phyloP scores from a whole-genome alignment of 2,329 filamentous ascomycete species.

The Penicillium crustosum region DNA sequence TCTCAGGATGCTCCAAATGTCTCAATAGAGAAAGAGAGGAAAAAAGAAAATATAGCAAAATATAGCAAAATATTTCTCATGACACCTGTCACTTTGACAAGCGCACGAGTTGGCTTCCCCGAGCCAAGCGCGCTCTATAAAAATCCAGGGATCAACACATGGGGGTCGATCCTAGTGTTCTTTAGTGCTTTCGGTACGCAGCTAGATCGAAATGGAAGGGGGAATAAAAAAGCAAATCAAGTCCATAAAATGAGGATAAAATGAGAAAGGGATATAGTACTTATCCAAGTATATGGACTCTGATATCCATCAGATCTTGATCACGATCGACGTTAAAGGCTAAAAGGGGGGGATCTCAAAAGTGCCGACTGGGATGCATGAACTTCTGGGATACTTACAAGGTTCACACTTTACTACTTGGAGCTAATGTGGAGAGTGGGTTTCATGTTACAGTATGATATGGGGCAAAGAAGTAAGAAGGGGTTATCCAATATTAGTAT shows the following conservation, averaged over 20 bases:
- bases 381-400: constrained; percentile 15
- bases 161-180: constrained; percentile 13
- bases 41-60: constrained; percentile 1
- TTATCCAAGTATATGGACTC: not conserved
- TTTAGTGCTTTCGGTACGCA: constrained; percentile 18
- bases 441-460: constrained; percentile 7
- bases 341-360: constrained; percentile 9
- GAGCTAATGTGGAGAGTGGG: constrained; percentile 1
- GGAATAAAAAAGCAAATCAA: constrained; percentile 19
- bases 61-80: not conserved
- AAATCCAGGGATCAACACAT: constrained; percentile 19
- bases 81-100: constrained; percentile 29
- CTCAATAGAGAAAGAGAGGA: constrained; percentile 9
- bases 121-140: constrained; percentile 13
- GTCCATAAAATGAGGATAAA: constrained; percentile 18
- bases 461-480: not conserved
- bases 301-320: constrained; percentile 1
- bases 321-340: constrained; percentile 5
- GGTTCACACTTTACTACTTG: not conserved
- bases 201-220: constrained; percentile 22
- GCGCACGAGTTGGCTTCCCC: constrained; percentile 15
- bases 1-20: constrained; percentile 10
- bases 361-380: constrained; percentile 10
- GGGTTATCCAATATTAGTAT: not conserved
- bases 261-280: constrained; percentile 1